Percentiles rank a stretch among this genome's conserved stretches.
Conservation (phyloP, 805 yeast genomes). For the Metschnikowia cerradonensis region DNA sequence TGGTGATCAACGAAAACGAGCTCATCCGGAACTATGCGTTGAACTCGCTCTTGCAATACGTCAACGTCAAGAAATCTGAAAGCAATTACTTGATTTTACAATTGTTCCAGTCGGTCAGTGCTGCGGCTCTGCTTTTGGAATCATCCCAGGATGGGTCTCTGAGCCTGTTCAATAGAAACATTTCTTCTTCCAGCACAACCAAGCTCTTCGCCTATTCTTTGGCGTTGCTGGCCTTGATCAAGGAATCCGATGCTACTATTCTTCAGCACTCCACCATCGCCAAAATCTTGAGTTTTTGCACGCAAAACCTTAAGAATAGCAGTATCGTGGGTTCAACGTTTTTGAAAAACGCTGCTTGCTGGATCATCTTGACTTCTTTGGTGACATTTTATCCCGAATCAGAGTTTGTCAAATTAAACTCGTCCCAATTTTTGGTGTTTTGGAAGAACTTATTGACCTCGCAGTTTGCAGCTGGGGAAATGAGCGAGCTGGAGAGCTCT, state of each 20-base stretch:
- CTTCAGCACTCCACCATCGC: constrained; percentile 40
- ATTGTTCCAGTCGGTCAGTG: constrained; percentile 27
- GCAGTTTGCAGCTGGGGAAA: constrained; percentile 27
- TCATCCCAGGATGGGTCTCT: background rate
- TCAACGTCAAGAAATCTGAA: constrained; percentile 29
- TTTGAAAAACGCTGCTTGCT: constrained; percentile 32
- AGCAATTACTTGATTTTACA: constrained; percentile 32
- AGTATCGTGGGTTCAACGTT: constrained; percentile 19
- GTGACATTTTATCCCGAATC: constrained; percentile 39
- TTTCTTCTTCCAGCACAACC: constrained; percentile 17
- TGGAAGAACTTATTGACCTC: constrained; percentile 44
- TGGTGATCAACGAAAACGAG: constrained; percentile 31
- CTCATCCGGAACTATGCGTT: constrained; percentile 36
- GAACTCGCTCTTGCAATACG: constrained; percentile 27
- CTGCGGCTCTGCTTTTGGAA: constrained; percentile 20
- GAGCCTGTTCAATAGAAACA: constrained; percentile 17
- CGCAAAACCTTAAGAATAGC: constrained; percentile 41
- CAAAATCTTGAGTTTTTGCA: constrained; percentile 42
- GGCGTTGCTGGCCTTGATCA: constrained; percentile 33
- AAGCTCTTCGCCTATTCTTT: constrained; percentile 32
- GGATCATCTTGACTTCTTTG: constrained; percentile 39
- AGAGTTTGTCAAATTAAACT: constrained; percentile 40
- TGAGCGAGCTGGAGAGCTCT: constrained; percentile 15
- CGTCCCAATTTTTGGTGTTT: constrained; percentile 41
- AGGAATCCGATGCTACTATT: constrained; percentile 30